Evolutionary conservation across 805 yeast genomes (phyloP), one percentile per base, ranked within the genome.

Genomic region (Hanseniaspora clermontiae): DNA sequence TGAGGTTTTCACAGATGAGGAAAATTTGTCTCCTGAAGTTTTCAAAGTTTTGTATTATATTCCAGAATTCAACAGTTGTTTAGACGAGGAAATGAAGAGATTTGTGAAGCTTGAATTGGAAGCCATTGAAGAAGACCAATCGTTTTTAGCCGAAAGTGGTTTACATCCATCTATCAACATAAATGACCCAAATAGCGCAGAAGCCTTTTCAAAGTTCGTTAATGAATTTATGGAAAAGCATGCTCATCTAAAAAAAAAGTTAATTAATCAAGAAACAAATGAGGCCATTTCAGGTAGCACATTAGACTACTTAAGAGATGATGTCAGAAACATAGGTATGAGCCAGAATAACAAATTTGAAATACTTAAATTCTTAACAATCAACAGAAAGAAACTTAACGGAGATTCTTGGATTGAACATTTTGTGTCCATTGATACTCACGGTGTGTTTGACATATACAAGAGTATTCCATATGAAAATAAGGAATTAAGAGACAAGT

Each of bases 361-460:
- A 39, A 17, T 45, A 3, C 42, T 46, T 5, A 53, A 46, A 29
- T 53, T 53, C 14, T 53, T 53, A 3, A 31, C 31, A 31, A n/a
- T 19, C 4, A 46, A 53, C 17, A 14, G 39, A 39, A 43, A 46
- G n/a, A 7, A 7, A 9, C 20, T 51, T 10, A 27, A 11, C 5
- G 37, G 39, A 20, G 51, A 53, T 20, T 29, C 45, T 14, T 53
- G 57, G 57, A 53, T 39, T 15, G 31, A 38, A 46, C 37, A 29
- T 2, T 53, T 46, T 53, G 47, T 53, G 12, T 43, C 40, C 9
- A 31, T 34, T 11, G 54, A 56, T 39, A 49, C 40, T 17, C 24
- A 39, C 38, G 55, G 48, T 66, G 83, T 86, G 60, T 86, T 84
- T 66, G 80, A 80, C 59, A 70, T 90, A 49, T 84, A 81, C 62